phyloP scores from a whole-genome alignment of 306 rosid genomes.

The Betula pendula region DNA sequence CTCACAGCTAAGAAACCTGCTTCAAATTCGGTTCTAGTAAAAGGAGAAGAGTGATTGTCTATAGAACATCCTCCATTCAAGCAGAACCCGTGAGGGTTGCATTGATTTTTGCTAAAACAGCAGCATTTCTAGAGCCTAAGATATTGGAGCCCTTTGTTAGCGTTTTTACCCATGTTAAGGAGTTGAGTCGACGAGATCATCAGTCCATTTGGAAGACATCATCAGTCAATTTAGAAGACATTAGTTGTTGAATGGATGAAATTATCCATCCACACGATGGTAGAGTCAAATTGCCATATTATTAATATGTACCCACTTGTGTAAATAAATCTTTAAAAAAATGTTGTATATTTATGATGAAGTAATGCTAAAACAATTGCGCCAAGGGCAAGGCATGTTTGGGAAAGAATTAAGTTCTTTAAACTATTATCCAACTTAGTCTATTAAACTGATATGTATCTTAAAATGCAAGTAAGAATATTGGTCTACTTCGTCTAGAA shows the following conservation, averaged over 20 bases:
- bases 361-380: neutral
- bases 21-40: neutral
- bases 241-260: neutral
- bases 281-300: neutral
- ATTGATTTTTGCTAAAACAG: neutral
- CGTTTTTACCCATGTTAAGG: neutral
- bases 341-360: neutral
- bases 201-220: neutral
- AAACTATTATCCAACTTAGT: too few relatives aligned
- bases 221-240: neutral
- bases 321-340: neutral
- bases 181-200: neutral
- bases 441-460: too few relatives aligned
- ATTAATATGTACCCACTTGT: neutral
- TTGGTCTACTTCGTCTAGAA: too few relatives aligned
- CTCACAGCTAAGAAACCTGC: slow-evolving; percentile 4
- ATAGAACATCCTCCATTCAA: slow-evolving; percentile 4
- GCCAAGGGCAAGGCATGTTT: too few relatives aligned
- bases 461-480: too few relatives aligned
- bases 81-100: neutral
- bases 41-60: slow-evolving; percentile 6
- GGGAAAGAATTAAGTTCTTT: too few relatives aligned
- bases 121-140: neutral
- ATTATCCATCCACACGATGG: neutral
- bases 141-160: neutral